Evolutionary conservation across 371 early-diverging fungal genomes (phyloP).

Genomic region (Apophysomyces ossiformis): DNA sequence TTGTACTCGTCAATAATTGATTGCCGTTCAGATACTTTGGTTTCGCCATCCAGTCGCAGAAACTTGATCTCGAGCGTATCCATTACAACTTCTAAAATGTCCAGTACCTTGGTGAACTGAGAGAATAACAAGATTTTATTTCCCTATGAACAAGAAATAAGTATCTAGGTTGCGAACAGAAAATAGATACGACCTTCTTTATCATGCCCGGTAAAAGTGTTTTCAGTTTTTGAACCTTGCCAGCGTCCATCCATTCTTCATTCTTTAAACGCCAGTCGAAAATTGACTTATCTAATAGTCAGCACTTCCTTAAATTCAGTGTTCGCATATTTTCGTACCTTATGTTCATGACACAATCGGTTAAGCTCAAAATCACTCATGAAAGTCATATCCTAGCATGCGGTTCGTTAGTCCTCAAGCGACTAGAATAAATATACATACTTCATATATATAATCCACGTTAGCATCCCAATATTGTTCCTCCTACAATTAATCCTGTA

Average conservation of each 20-base stretch:
- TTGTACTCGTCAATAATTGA: constrained; percentile 82
- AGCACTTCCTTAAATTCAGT: neutral
- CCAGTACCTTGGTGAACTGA: constrained; percentile 81
- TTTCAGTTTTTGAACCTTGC: constrained; percentile 72
- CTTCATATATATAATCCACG: constrained; percentile 74
- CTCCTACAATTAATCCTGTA: constrained; percentile 20
- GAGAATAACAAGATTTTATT: constrained; percentile 80
- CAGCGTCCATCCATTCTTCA: constrained; percentile 77
- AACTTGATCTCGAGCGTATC: constrained; percentile 53
- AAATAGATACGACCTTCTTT: constrained; percentile 22
- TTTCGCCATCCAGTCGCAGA: constrained; percentile 68
- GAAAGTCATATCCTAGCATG: constrained; percentile 71
- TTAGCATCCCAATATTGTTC: constrained; percentile 68
- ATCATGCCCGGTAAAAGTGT: constrained; percentile 62
- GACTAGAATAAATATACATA: neutral
- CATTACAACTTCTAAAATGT: constrained; percentile 60
- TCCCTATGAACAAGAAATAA: constrained; percentile 30
- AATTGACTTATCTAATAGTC: constrained; percentile 41
- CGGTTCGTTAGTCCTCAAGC: neutral
- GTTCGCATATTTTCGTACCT: constrained; percentile 30
- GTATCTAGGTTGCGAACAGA: constrained; percentile 23
- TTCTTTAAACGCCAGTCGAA: constrained; percentile 55
- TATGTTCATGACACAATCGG: constrained; percentile 67
- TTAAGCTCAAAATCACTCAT: constrained; percentile 90
- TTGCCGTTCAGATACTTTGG: constrained; percentile 74